phyloP scores from a whole-genome alignment of 768 basidiomycete species.

The Ramaria sp. region DNA sequence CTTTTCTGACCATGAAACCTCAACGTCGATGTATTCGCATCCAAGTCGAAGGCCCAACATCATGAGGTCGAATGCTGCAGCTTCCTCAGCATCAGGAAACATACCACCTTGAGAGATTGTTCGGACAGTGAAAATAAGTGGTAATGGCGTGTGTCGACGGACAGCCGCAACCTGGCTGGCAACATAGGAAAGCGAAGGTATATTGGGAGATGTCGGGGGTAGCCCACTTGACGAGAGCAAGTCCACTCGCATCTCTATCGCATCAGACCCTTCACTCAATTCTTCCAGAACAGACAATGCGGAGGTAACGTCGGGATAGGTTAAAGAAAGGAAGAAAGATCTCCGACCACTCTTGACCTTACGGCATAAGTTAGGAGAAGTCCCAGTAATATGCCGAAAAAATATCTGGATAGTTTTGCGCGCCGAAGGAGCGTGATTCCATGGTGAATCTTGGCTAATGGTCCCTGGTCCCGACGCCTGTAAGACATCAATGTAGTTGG shows the following conservation, averaged over 20 bases:
- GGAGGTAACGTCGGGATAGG: conserved; percentile 76
- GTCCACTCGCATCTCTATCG: conserved; percentile 90
- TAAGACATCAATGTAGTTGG: conserved; percentile 49
- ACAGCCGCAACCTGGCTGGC: conserved; percentile 70
- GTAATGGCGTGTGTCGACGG: conserved; percentile 65
- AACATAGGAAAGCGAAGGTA: conserved; percentile 66
- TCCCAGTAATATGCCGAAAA: conserved; percentile 80
- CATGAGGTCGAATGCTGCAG: conserved; percentile 66
- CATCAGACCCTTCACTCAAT: conserved; percentile 76
- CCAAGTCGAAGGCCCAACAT: conserved; percentile 70
- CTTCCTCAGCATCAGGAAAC: conserved; percentile 69
- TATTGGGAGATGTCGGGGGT: conserved; percentile 32
- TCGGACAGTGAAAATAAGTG: conserved; percentile 87
- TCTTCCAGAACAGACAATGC: conserved; percentile 60
- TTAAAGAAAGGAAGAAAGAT: conserved; percentile 90
- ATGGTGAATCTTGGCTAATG: conserved; percentile 5
- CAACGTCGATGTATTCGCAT: conserved; percentile 89
- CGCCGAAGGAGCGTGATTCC: conserved; percentile 12
- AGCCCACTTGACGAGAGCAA: conserved; percentile 46
- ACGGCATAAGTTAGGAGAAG: conserved; percentile 48
- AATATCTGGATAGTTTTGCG: conserved; percentile 48
- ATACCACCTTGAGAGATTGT: conserved; percentile 84
- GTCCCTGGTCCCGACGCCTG: not conserved
- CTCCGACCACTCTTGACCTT: conserved; percentile 43
- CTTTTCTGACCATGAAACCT: conserved; percentile 63